Evolutionary conservation across 2,329 filamentous ascomycete genomes (phyloP), one percentile per base, ranked within the genome.

Genomic region (Penicillium decumbens): DNA sequence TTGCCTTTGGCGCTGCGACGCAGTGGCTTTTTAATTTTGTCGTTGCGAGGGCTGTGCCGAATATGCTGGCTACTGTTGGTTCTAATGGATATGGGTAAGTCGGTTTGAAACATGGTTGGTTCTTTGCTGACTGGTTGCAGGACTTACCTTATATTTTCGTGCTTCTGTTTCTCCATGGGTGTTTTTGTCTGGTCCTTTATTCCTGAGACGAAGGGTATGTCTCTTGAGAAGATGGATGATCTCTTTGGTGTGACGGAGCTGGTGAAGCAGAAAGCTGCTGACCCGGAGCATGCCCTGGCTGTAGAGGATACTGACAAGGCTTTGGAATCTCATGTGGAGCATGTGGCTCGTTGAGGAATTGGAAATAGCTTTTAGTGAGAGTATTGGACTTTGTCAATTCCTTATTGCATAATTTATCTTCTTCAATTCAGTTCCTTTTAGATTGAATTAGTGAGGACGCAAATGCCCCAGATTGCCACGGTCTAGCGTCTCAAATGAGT

Each of bases 11-110:
- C 0, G 84, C 85, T 0, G 82, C 81, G 1, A 86, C 82, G 0
- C 84, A 88, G 61, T 87, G 84, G 84, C 67, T 88, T 4, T 88
- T 88, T 68, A 89, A 89, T 64, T 86, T 88, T 53, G 79, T 87
- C 8, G 82, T 88, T 49, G 84, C 85, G 1, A 73, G 82, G 49
- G 82, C 82, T 29, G 83, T 84, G 3, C 80, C 84, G 1, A 82
- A 79, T 41, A 88, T 88, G 84, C 75, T 88, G 60, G 75, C 75
- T 8, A 80, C 75, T 0, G 74, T 78, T 44, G 78, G 77, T 8
- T 62, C 63, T 13, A 68, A 72, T 41, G 70, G 76, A 43, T 80
- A 79, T 55, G 77, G 77, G 66, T 75, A 60, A 59, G 67, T 37
- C 27, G 7, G 27, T 28, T 28, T 2, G 20, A 23, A 4, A 8